Conservation (phyloP, 257 asterid genomes). For the Solanum sejunctum region DNA sequence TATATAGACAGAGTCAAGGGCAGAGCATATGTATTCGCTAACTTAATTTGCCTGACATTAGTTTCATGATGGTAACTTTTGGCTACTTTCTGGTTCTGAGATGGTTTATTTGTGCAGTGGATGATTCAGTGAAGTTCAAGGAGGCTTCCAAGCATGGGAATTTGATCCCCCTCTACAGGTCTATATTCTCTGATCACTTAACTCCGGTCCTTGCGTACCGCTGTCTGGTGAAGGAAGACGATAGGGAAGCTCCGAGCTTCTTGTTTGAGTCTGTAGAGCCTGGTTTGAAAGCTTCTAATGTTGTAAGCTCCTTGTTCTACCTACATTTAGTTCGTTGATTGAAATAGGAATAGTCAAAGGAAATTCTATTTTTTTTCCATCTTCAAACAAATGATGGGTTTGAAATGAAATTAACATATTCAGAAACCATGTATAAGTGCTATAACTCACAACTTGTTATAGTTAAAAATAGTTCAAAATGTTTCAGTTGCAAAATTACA, state of each 20-base stretch:
- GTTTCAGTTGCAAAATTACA: not conserved
- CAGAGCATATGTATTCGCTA: not conserved
- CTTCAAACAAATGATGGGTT: not conserved
- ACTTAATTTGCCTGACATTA: not conserved
- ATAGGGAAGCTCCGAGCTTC: slow-evolving; percentile 96
- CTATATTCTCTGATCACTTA: slow-evolving; percentile 81
- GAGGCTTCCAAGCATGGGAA: slow-evolving; percentile 84
- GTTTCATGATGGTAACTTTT: not conserved
- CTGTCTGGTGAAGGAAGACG: slow-evolving; percentile 86
- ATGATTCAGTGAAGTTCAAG: slow-evolving; percentile 66
- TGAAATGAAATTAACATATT: not conserved
- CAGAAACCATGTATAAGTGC: not conserved
- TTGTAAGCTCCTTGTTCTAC: slow-evolving; percentile 34
- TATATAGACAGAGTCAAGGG: not conserved
- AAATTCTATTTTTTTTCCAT: not conserved
- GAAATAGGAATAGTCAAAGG: not conserved
- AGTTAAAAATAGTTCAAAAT: not conserved
- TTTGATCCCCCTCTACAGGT: slow-evolving; percentile 67
- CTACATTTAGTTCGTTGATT: not conserved
- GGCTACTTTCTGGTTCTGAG: not conserved
- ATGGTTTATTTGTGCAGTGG: slow-evolving; percentile 26
- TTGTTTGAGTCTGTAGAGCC: slow-evolving; percentile 87
- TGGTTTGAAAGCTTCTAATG: slow-evolving; percentile 59
- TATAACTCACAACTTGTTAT: not conserved
- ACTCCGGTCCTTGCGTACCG: slow-evolving; percentile 96